A percentile compares a stretch with the other conserved stretches of the same genome.
Conservation (phyloP, 1,139 yeast genomes). For the Hansenula lynferdii region DNA sequence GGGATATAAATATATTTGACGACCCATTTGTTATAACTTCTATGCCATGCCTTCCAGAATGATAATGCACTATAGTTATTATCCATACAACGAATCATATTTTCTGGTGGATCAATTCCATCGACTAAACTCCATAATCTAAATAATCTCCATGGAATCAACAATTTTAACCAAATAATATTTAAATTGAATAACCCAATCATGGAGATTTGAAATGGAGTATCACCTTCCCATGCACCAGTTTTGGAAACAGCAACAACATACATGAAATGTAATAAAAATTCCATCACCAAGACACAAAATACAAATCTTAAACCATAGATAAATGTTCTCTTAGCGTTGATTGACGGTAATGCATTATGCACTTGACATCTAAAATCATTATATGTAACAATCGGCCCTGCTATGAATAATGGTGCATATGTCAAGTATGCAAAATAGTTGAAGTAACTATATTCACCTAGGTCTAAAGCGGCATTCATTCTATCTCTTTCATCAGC, state of each 20-base stretch:
- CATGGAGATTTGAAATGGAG: conserved; percentile 94
- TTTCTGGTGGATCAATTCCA: conserved; percentile 95
- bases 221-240: conserved; percentile 84
- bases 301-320: conserved; percentile 67
- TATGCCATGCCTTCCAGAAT: conserved; percentile 99
- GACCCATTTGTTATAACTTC: conserved; percentile 89
- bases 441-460: conserved; percentile 57
- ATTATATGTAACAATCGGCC: conserved; percentile 90
- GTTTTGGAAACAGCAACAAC: conserved; percentile 88
- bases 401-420: conserved; percentile 90
- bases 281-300: conserved; percentile 84
- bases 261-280: conserved; percentile 78
- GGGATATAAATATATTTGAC: conserved; percentile 82
- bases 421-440: conserved; percentile 76
- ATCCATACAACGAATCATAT: conserved; percentile 95
- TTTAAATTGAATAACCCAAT: conserved; percentile 86
- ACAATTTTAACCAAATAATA: conserved; percentile 85
- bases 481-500: conserved; percentile 64
- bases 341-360: conserved; percentile 46
- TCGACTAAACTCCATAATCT: conserved; percentile 89
- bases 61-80: conserved; percentile 89
- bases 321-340: conserved; percentile 43
- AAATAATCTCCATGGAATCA: conserved; percentile 95
- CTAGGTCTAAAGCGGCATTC: conserved; percentile 52
- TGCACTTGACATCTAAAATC: conserved; percentile 73